Base-by-base conservation (phyloP, 352 stramenopile genomes). In the Phytophthora citricola region DNA sequence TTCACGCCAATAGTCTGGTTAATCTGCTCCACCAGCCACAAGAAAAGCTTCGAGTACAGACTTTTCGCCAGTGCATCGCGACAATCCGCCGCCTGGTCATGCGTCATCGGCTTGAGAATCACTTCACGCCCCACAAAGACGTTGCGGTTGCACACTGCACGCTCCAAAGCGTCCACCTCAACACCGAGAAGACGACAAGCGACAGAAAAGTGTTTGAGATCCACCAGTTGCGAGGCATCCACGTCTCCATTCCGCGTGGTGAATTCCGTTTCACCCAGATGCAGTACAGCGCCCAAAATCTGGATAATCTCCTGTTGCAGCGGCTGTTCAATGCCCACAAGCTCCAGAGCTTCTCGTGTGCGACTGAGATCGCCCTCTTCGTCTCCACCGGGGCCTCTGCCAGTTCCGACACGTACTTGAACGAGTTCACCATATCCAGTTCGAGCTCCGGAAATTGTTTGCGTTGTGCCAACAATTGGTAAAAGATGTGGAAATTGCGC, bases 41-140 rank as follows among this genome's bases (percentile, higher is more conserved):
- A 66, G 61, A 99, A 99, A 14, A 99, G 72, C 49, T 98, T 97
- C 38, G 85, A 91, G 69, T 98, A 98, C 44, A 98, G 67, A 49
- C 91, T 97, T 67, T 98, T 98, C n/a, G 89, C 94, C 20, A 98
- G 65, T 15, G 97, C 97, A 75, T 99, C 97, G 5, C 97, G 87
- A 40, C 79, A 93, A 52, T 95, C 87, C 0, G 76, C 75, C 0
- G 90, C 89, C 60, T 96, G 86, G 50, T 94, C 87, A 17, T 85
- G 78, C 10, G 85, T 94, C 87, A 94, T 94, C 7, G 87, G 87
- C 64, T 94, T 95, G 22, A 81, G 38, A 39, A 94, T 84, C 11
- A 93, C 81, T 71, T 95, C 86, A 1, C 87, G 83, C 0, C 87
- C 87, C 1, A 95, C 87, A 68, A 92, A 85, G 26, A 95, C 87